phyloP scores from a whole-genome alignment of 148 eudicot species.

The Agrostemma githago region DNA sequence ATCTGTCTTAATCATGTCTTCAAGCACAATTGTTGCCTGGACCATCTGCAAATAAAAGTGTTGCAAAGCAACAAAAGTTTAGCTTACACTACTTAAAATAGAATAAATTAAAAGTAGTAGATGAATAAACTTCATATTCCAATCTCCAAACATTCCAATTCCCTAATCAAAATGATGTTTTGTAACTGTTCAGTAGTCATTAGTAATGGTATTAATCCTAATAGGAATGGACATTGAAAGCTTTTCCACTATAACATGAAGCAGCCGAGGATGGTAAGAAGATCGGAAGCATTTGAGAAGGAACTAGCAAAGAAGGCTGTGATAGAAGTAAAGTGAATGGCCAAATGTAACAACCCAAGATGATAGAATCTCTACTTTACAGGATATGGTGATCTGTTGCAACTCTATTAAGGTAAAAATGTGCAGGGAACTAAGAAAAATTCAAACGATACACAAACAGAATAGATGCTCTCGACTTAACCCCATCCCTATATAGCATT shows the following conservation, averaged over 20 bases:
- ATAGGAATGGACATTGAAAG: neutral
- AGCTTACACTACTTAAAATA: neutral
- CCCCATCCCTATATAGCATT: neutral
- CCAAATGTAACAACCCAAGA: neutral
- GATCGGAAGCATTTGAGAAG: neutral
- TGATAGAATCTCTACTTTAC: neutral
- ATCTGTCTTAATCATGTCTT: conserved; percentile 65
- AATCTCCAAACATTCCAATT: neutral
- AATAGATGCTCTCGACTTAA: neutral
- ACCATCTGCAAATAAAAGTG: conserved; percentile 46
- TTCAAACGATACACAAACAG: neutral
- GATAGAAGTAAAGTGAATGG: neutral
- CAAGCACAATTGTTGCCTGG: conserved; percentile 57
- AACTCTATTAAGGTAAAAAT: neutral
- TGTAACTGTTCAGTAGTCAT: too few relatives aligned
- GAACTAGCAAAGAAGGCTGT: neutral
- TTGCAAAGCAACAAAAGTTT: neutral
- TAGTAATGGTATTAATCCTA: too few relatives aligned
- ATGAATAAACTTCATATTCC: neutral
- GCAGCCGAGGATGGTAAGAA: neutral
- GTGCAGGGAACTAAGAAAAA: neutral
- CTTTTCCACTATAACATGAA: neutral
- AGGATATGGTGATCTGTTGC: neutral
- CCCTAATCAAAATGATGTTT: neutral
- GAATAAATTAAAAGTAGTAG: neutral